Evolutionary conservation across 2,329 filamentous ascomycete species (phyloP), one percentile per base, ranked within the genome.

Genomic region (Apiospora kogelbergensis): DNA sequence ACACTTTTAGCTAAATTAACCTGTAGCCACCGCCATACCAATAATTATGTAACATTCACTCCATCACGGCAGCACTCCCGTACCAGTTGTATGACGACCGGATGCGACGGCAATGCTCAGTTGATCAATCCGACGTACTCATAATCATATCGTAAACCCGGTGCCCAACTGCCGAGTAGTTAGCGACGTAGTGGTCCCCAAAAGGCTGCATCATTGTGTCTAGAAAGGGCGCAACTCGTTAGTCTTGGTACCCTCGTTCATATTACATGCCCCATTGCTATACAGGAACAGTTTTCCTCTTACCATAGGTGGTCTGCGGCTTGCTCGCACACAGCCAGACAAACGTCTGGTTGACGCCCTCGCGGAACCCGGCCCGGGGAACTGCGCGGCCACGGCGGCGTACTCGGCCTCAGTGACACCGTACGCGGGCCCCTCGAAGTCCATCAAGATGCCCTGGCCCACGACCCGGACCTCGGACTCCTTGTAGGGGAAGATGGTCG

Each of bases 321-420:
- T 84, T 84, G 7, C 73, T 77, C 70, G 68, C 71, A 70, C 82
- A 84, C 17, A 84, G 75, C 72, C 79, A 78, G 66, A 80, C 76
- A 71, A 83, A 75, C 17, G 80, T 78, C 30, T 79, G 74, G 65
- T 79, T 82, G 37, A 83, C 60, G 1, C 74, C 76, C 1, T 75
- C 73, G 67, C 74, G 76, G 63, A 84, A 76, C 37, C 76, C 74
- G 5, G 75, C 68, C 20, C 77, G 75, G 13, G 82, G 66, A 79
- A 81, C 69, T 74, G 78, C n/a, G 68, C 70, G 13, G 74, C 69
- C 11, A 83, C 76, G 13, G 71, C 70, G 42, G 76, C 72, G 70
- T 80, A 82, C 67, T 80, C 79, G 5, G 74, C 73, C 69, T 71
- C 71, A 4, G 78, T 76, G 4, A 82, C 73, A 3, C 78, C 78